Base-by-base conservation (phyloP, 345 rosid species). In the Laguncularia racemosa region DNA sequence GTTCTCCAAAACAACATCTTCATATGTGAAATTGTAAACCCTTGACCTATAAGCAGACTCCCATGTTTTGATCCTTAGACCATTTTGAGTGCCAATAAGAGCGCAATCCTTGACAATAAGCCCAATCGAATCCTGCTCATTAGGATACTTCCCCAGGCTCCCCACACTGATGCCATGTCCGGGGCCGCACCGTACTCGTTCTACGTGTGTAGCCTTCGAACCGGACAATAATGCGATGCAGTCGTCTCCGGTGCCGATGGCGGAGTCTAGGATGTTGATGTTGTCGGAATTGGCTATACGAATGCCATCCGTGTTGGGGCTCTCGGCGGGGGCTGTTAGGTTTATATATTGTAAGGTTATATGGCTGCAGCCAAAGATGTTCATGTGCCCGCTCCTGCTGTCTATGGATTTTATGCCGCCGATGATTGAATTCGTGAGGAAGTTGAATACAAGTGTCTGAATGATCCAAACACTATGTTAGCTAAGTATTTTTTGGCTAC, bases 61-160 rank as follows among this genome's bases (percentile, higher is more conserved):
- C 79, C 76, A 76, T 44, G 77, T 73, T 65, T 76, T 80, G 66
- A 80, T 69, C 53, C 79, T 71, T 13, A 76, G 23, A 0, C 84
- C 79, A 52, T 71, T 75, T 38, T 70, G 67, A 1, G 78, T 78
- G 15, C 55, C 40, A 8, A 16, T 44, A 2, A 78, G 56, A 3
- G 65, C 61, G 46, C 79, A 71, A 45, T 64, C 50, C 54, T 20
- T 56, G 10, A 80, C 67, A 17, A 19, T 12, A 20, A 64, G 26
- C 17, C 55, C 64, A n/a, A 48, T 57, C 3, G 75, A 78, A 18
- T 70, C 67, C 13, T 15, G 23, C 66, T 73, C 81, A 2, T 60
- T 12, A 14, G 46, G 58, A 57, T 64, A 73, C 49, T 62, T 71
- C 57, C 81, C 79, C 20, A 79, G 76, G 51, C 84, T 79, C 26